Percentiles rank a stretch among this genome's conserved stretches.
Conservation (phyloP, 129 eudicot genomes). For the Apium graveolens region DNA sequence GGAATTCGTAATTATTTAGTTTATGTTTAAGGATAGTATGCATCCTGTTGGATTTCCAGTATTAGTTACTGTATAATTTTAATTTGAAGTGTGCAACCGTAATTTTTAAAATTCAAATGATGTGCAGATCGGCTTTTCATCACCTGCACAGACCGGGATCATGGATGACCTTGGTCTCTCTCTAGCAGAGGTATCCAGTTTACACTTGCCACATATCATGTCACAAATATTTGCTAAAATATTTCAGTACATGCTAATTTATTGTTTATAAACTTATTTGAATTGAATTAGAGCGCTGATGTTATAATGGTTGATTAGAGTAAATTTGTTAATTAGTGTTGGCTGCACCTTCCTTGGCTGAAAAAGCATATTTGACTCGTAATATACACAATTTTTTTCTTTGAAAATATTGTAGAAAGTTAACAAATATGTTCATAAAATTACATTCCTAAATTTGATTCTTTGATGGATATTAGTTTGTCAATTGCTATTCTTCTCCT, state of each 20-base stretch:
- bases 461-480: not conserved
- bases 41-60: not conserved
- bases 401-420: no score
- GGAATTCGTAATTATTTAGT: not conserved
- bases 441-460: not conserved
- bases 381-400: not conserved
- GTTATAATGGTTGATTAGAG: no score
- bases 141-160: constrained; percentile 81
- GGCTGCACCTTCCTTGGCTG: constrained; percentile 18
- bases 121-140: constrained; percentile 28
- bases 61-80: not conserved
- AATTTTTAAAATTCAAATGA: not conserved
- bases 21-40: not conserved
- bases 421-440: constrained; percentile 2
- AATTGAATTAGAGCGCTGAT: not conserved
- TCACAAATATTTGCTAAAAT: not conserved
- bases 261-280: not conserved
- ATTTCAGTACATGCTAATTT: not conserved
- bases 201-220: not conserved
- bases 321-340: constrained; percentile 26
- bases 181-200: constrained; percentile 52
- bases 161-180: constrained; percentile 68
- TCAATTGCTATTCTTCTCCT: not conserved
- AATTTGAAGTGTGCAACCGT: not conserved
- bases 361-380: not conserved